Evolutionary conservation across 331 rosid species (phyloP).

Genomic region (Dryas integrifolia): DNA sequence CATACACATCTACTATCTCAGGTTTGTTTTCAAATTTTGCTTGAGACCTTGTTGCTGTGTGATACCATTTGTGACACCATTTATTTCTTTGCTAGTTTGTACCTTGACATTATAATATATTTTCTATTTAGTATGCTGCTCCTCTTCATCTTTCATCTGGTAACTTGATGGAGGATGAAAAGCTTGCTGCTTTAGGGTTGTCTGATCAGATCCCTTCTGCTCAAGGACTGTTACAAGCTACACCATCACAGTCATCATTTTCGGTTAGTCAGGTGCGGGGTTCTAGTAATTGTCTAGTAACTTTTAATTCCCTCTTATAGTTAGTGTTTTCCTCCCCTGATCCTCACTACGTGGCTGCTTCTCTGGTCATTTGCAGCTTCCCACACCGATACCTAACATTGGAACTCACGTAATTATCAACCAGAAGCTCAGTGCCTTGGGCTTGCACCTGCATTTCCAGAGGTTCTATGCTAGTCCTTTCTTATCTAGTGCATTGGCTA

Average conservation of each 20-base stretch:
- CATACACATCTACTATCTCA: slow-evolving; percentile 76
- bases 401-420: slow-evolving; percentile 83
- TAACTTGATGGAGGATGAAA: slow-evolving; percentile 80
- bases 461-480: slow-evolving; percentile 42
- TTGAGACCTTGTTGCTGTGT: slow-evolving; percentile 17
- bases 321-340: not conserved
- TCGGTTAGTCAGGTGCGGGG: slow-evolving; percentile 61
- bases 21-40: slow-evolving; percentile 45
- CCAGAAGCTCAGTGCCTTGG: slow-evolving; percentile 62
- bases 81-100: not conserved
- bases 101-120: slow-evolving; percentile 15
- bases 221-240: slow-evolving; percentile 73
- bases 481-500: slow-evolving; percentile 14
- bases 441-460: slow-evolving; percentile 84
- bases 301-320: not conserved
- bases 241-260: slow-evolving; percentile 62
- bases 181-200: slow-evolving; percentile 58
- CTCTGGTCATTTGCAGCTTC: slow-evolving; percentile 50
- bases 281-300: not conserved
- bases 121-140: slow-evolving; percentile 58
- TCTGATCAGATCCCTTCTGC: slow-evolving; percentile 85
- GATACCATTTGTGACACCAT: not conserved
- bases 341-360: slow-evolving; percentile 9
- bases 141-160: slow-evolving; percentile 78
- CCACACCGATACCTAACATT: slow-evolving; percentile 72